These are phyloP conservation scores for Microglena sp. DNA, from an alignment of 139 green algal species.

Conservation along the genomic window DNA sequence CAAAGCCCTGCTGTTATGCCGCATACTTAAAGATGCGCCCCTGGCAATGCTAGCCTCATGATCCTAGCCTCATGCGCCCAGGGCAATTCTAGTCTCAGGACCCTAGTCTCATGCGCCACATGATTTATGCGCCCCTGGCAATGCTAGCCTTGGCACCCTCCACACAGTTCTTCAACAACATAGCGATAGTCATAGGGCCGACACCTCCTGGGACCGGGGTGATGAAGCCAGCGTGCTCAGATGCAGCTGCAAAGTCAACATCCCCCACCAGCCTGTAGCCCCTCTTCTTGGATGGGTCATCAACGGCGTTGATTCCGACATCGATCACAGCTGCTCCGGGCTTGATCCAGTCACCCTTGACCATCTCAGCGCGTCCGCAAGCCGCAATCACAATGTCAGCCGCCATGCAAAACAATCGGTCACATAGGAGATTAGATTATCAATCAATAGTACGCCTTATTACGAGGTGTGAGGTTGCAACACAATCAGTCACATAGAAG, in stretches of 20 bases:
- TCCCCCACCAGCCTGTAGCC: conserved; percentile 85
- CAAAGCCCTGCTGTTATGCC: no score
- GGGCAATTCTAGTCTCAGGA: no score
- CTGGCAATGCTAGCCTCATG: no score
- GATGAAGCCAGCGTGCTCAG: conserved; percentile 58
- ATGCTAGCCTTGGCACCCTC: conserved; percentile 25
- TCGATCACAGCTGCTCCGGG: conserved; percentile 87
- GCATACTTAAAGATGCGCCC: no score
- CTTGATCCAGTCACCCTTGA: conserved; percentile 86
- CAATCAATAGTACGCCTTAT: no score
- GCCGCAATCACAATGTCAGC: conserved; percentile 92
- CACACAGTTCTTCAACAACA: conserved; percentile 49
- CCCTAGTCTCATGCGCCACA: no score
- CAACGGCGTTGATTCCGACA: conserved; percentile 92
- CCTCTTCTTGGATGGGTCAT: conserved; percentile 38
- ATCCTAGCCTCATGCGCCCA: no score
- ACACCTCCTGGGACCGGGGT: conserved; percentile 92
- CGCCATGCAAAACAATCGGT: no score
- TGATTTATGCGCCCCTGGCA: no score
- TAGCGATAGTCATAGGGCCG: conserved; percentile 88
- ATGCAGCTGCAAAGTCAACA: conserved; percentile 54
- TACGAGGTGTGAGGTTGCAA: no score
- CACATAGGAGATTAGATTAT: no score
- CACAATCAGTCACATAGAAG: no score
- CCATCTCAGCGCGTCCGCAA: conserved; percentile 70